A percentile compares a stretch with the other conserved stretches of the same genome.
These are phyloP conservation scores for Candida arabinofermentans DNA, from an alignment of 805 yeast genomes.

Conservation along the genomic window DNA sequence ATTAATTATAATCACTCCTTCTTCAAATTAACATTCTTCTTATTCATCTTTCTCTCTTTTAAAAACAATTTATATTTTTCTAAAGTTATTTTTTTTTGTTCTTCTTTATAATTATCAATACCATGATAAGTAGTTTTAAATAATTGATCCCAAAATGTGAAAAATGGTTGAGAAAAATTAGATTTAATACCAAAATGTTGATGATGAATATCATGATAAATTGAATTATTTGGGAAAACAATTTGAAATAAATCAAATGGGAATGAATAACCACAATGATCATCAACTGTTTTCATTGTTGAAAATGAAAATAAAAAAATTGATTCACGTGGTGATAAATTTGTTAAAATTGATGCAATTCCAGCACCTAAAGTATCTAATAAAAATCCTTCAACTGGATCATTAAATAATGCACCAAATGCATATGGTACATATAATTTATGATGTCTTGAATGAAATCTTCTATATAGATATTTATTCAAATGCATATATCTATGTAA, in stretches of 20 bases:
- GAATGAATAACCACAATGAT: constrained; percentile 95
- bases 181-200: constrained; percentile 93
- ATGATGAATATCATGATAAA: constrained; percentile 96
- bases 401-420: constrained; percentile 92
- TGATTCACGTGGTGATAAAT: constrained; percentile 73
- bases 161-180: constrained; percentile 94
- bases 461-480: constrained; percentile 68
- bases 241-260: constrained; percentile 90
- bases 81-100: constrained; percentile 65
- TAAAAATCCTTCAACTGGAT: constrained; percentile 89
- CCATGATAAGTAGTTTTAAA: constrained; percentile 69
- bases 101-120: constrained; percentile 57
- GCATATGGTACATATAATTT: constrained; percentile 94
- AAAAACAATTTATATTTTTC: constrained; percentile 60
- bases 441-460: constrained; percentile 93
- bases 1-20: constrained; percentile 5
- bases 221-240: constrained; percentile 90
- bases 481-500: constrained; percentile 86
- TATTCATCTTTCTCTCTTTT: constrained; percentile 29
- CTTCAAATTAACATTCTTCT: too few species aligned
- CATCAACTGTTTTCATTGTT: constrained; percentile 95
- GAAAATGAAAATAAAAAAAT: constrained; percentile 76
- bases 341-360: constrained; percentile 59
- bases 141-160: constrained; percentile 84
- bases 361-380: constrained; percentile 94